Percentiles rank a stretch among this genome's conserved stretches.
phyloP scores from a whole-genome alignment of 441 rosid genomes.

The Iberis amara region DNA sequence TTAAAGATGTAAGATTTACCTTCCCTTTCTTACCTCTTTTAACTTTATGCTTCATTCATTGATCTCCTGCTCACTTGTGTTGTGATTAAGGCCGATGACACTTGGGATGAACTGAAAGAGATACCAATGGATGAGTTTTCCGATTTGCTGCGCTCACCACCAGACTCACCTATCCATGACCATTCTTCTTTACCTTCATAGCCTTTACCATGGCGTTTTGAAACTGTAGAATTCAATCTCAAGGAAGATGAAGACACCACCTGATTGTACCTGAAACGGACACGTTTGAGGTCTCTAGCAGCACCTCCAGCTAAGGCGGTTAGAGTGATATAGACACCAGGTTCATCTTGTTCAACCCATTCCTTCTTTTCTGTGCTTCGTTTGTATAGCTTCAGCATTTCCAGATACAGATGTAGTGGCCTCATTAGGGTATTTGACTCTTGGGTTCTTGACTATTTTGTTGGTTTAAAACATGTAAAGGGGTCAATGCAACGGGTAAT shows the following conservation, averaged over 20 bases:
- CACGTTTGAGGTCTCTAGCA: slow-evolving; percentile 91
- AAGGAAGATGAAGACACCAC: slow-evolving; percentile 26
- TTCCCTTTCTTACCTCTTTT: no score
- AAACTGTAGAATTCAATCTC: slow-evolving; percentile 28
- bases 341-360: slow-evolving; percentile 98
- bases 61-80: not conserved
- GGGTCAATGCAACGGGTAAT: slow-evolving; percentile 59
- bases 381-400: slow-evolving; percentile 33
- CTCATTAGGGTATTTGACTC: slow-evolving; percentile 52
- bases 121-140: slow-evolving; percentile 23
- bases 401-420: slow-evolving; percentile 31
- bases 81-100: slow-evolving; percentile 14
- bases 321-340: slow-evolving; percentile 88
- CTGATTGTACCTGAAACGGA: slow-evolving; percentile 74
- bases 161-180: slow-evolving; percentile 16
- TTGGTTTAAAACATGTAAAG: slow-evolving; percentile 32
- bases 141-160: slow-evolving; percentile 20
- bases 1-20: not conserved
- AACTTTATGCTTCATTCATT: no score
- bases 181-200: slow-evolving; percentile 22
- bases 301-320: slow-evolving; percentile 66
- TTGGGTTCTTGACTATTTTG: slow-evolving; percentile 44
- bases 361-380: slow-evolving; percentile 37
- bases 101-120: slow-evolving; percentile 22
- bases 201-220: slow-evolving; percentile 24